Percentiles rank a stretch among this genome's conserved stretches.
phyloP scores from a whole-genome alignment of 495 filamentous ascomycete species.

The Parathielavia hyrcaniae region DNA sequence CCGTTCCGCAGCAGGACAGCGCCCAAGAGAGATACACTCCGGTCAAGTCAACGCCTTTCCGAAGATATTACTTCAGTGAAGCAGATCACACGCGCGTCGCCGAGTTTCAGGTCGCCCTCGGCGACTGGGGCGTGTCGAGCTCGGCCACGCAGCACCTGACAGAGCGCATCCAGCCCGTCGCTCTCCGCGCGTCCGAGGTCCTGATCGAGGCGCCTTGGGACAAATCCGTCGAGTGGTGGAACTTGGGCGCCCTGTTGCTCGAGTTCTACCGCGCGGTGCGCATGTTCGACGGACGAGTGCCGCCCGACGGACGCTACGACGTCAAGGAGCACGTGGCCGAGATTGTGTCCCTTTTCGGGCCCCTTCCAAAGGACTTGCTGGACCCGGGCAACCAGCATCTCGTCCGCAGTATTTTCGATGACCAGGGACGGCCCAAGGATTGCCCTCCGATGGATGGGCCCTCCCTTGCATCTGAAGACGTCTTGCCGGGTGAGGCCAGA shows the following conservation, averaged over 20 bases:
- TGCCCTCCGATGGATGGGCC: not conserved
- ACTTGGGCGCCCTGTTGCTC: slow-evolving; percentile 22
- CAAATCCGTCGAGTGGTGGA: slow-evolving; percentile 27
- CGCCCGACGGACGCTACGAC: slow-evolving; percentile 18
- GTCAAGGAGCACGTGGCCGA: slow-evolving; percentile 22
- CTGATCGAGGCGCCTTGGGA: slow-evolving; percentile 31
- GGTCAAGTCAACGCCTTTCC: slow-evolving; percentile 12
- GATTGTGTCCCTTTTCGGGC: slow-evolving; percentile 26
- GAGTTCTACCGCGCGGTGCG: slow-evolving; percentile 18
- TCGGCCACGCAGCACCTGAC: slow-evolving; percentile 26
- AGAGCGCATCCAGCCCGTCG: slow-evolving; percentile 29
- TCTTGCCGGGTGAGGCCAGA: slow-evolving; percentile 7
- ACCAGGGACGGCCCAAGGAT: slow-evolving; percentile 4
- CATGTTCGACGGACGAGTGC: slow-evolving; percentile 13
- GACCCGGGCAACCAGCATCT: slow-evolving; percentile 21
- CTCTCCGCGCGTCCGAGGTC: slow-evolving; percentile 30
- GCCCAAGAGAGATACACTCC: slow-evolving; percentile 13
- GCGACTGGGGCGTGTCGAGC: slow-evolving; percentile 32
- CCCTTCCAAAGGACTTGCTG: slow-evolving; percentile 24
- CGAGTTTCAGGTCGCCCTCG: slow-evolving; percentile 23
- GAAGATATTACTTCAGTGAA: slow-evolving; percentile 13
- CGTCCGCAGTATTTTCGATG: slow-evolving; percentile 18
- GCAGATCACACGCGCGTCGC: not conserved
- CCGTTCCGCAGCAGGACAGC: slow-evolving; percentile 17
- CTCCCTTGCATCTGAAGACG: slow-evolving; percentile 3